Base-by-base conservation (phyloP, 78 protist species). In the Salpingoeca rosetta region DNA sequence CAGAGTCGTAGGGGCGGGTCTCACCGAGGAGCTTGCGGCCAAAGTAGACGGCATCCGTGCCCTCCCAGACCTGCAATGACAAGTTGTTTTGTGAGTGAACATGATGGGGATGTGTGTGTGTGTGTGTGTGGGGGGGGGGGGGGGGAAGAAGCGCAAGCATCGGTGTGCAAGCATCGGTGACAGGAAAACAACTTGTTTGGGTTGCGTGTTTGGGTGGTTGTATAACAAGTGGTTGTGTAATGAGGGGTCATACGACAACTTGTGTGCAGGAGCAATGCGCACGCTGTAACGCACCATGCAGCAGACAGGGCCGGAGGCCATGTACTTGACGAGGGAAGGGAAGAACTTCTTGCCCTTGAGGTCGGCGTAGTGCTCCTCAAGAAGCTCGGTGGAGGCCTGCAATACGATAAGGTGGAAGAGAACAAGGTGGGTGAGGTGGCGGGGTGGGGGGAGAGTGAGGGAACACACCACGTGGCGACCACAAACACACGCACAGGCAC, bases 11-110 rank as follows among this genome's bases (percentile, higher is more conserved):
- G 0, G 96, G 96, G 90, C 91, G 88, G 42, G 97, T 93, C n/a
- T 88, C 93, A 24, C 97, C 97, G 76, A 93, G 87, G 76, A 95
- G 56, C 28, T 3, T 24, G 81, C 95, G 92, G 35, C 92, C 93
- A 36, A 84, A 72, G 79, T 74, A 57, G 84, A 94, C 88, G 11
- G 79, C 93, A 2, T 82, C 81, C 74, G 39, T 81, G 65, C 92
- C 92, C 79, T 84, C 89, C 92, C 92, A 90, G 73, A 89, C 90
- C 90, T 45, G 28, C 24, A 74, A 81, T 10, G 17, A 27, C 84
- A 41, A 36, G 84, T 24, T 39, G 28, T 27, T 31, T 72, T 7
- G 76, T 31, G 39, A 56, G 11, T 11, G 11, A 56, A 11, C n/a
- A n/a, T n/a, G n/a, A n/a, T n/a, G n/a, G n/a, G n/a, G n/a, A n/a